A percentile compares a stretch with the other conserved stretches of the same genome.
Evolutionary conservation across 192 early-diverging fungal genomes (phyloP).

Genomic region (Mortierella antarctica): DNA sequence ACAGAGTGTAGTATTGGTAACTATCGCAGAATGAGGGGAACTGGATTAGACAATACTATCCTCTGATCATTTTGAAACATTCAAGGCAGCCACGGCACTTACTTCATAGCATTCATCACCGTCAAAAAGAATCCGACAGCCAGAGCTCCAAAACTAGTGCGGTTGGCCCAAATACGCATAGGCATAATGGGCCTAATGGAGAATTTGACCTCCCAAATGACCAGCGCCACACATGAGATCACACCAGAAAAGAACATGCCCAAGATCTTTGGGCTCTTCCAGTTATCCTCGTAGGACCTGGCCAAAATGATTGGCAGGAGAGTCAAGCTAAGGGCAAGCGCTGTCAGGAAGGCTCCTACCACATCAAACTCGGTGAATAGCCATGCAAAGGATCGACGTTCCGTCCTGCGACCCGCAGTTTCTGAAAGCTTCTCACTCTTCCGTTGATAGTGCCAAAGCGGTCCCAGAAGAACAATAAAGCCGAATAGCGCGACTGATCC

Average conservation of each 20-base stretch:
- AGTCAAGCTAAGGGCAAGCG: conserved; percentile 26
- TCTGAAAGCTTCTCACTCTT: conserved; percentile 11
- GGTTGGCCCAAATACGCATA: conserved; percentile 48
- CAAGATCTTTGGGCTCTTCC: conserved; percentile 28
- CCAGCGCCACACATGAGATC: conserved; percentile 14
- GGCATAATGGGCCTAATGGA: conserved; percentile 46
- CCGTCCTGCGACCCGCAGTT: neutral
- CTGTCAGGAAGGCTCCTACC: conserved; percentile 37
- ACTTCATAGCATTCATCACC: conserved; percentile 45
- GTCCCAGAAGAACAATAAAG: conserved; percentile 25
- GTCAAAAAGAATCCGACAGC: conserved; percentile 43
- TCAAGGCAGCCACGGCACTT: neutral
- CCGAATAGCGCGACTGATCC: conserved; percentile 18
- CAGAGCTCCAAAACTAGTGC: conserved; percentile 39
- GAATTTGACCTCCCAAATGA: conserved; percentile 32
- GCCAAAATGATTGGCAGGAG: conserved; percentile 43
- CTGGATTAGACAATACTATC: too few relatives aligned
- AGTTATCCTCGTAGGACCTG: conserved; percentile 31
- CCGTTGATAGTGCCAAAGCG: conserved; percentile 41
- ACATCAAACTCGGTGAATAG: conserved; percentile 46
- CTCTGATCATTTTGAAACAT: too few relatives aligned
- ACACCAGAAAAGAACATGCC: conserved; percentile 38
- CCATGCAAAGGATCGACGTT: conserved; percentile 26
- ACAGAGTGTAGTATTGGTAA: conserved; percentile 38
- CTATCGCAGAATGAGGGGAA: too few relatives aligned